Conservation (phyloP, 768 basidiomycete genomes). For the Xerocomellus amylosporus region DNA sequence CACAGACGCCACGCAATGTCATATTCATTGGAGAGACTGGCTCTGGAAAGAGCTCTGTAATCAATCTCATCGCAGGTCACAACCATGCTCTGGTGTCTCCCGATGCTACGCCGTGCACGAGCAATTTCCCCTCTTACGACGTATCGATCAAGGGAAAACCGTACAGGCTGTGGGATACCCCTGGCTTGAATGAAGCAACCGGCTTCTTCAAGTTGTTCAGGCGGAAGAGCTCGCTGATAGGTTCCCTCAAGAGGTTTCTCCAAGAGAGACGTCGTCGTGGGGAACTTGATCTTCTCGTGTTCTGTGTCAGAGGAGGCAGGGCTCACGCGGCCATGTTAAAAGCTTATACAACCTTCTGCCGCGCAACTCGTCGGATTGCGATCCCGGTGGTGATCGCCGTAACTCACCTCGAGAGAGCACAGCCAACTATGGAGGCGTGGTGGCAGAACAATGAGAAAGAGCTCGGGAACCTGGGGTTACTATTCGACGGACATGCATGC, state of each 20-base stretch:
- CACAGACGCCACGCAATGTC: constrained; percentile 27
- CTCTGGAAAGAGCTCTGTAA: constrained; percentile 40
- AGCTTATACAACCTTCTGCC: constrained; percentile 26
- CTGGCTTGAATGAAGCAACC: constrained; percentile 23
- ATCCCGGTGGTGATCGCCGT: constrained; percentile 39
- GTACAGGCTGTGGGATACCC: constrained; percentile 34
- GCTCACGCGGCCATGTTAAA: constrained; percentile 9
- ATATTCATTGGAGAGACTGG: constrained; percentile 37
- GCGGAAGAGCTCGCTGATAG: neutral
- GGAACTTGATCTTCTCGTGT: constrained; percentile 25
- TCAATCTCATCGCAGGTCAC: constrained; percentile 37
- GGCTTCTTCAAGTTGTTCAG: constrained; percentile 7
- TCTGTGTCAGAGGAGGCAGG: constrained; percentile 22
- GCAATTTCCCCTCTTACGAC: constrained; percentile 20
- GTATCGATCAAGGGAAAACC: constrained; percentile 14
- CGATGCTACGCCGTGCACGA: constrained; percentile 33
- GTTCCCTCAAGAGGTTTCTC: constrained; percentile 32
- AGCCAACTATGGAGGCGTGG: constrained; percentile 33
- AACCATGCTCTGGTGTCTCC: constrained; percentile 27
- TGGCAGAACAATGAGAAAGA: constrained; percentile 27
- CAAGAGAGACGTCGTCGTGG: constrained; percentile 18
- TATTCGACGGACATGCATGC: constrained; percentile 31
- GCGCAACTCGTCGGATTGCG: constrained; percentile 30
- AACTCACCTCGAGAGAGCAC: constrained; percentile 37
- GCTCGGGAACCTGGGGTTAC: constrained; percentile 18